Evolutionary conservation across 2,329 filamentous ascomycete genomes (phyloP).

Genomic region (Incumbomyces lentus): DNA sequence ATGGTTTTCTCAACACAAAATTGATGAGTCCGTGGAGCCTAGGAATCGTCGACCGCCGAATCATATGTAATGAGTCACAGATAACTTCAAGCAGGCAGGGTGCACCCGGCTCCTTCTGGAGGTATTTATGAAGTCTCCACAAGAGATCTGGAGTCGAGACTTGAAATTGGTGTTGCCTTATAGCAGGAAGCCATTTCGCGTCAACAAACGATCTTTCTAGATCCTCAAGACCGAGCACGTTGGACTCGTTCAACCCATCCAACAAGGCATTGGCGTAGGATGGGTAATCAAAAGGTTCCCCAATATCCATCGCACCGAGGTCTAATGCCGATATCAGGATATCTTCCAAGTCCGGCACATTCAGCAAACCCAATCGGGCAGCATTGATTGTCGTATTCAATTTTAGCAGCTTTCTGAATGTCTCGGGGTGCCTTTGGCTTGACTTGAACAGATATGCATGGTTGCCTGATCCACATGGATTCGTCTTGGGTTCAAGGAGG

Average conservation of each 20-base stretch:
- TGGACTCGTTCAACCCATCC: neutral
- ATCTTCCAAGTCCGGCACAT: slow-evolving; percentile 7
- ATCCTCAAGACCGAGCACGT: neutral
- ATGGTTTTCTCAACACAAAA: neutral
- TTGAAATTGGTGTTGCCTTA: neutral
- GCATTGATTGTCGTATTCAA: slow-evolving; percentile 9
- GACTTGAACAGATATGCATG: slow-evolving; percentile 3
- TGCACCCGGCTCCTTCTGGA: neutral
- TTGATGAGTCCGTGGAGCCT: neutral
- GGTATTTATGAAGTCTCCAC: neutral
- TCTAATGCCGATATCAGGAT: slow-evolving; percentile 6
- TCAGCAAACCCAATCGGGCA: slow-evolving; percentile 14
- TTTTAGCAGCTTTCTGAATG: slow-evolving; percentile 8
- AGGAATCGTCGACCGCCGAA: neutral
- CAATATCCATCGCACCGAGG: neutral
- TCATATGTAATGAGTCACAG: neutral
- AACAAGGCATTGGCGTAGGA: neutral
- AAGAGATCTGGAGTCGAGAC: slow-evolving; percentile 1
- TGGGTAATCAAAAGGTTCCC: neutral
- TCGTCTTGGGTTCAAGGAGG: slow-evolving; percentile 16
- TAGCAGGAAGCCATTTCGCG: neutral
- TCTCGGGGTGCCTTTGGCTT: neutral
- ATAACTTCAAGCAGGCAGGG: neutral
- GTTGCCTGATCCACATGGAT: slow-evolving; percentile 14
- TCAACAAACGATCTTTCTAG: neutral